Evolutionary conservation across 2,329 filamentous ascomycete species (phyloP), one percentile per base, ranked within the genome.

Genomic region (Exophiala sp.): DNA sequence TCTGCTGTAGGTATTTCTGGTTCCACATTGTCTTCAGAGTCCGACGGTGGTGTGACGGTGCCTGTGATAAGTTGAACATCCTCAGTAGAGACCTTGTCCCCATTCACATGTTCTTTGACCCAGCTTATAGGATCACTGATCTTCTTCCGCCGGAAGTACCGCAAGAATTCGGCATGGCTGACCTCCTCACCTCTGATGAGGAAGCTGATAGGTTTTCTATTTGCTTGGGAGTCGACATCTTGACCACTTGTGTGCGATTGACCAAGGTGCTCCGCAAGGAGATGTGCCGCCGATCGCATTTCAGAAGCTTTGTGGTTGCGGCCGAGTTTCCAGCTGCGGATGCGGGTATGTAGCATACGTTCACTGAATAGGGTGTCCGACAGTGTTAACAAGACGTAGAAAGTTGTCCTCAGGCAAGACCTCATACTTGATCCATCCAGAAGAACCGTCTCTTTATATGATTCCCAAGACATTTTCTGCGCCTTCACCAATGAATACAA

Each of bases 311-410:
- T 53, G 14, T 46, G 46, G 21, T 53, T 53, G 38, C 46, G 40
- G 13, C 43, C 46, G 7, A 48, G 40, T 39, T 50, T 42, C 50
- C 50, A 53, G 18, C 38, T 29, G 40, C 34, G 32, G 27, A 53
- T 46, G n/a, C 46, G 40, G 1, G 46, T 50, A 19, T 50, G 47
- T 21, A 54, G 48, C 48, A 51, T 51, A n/a, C 47, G 47, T 18
- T 51, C 43, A 40, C 52, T 51, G 22, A 21, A 32, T 7, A 32
- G 3, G 14, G 16, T n/a, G n/a, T n/a, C n/a, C n/a, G n/a, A n/a
- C n/a, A n/a, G n/a, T n/a, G n/a, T n/a, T n/a, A n/a, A n/a, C n/a
- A 32, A 43, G 23, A 43, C 6, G 13, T 27, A 27, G 24, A 27
- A 27, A 27, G 24, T 27, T 10, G 24, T 5, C 24, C 6, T 5